Base-by-base conservation (phyloP, 1,139 yeast species). In the Saccharomyces pastorianus region DNA sequence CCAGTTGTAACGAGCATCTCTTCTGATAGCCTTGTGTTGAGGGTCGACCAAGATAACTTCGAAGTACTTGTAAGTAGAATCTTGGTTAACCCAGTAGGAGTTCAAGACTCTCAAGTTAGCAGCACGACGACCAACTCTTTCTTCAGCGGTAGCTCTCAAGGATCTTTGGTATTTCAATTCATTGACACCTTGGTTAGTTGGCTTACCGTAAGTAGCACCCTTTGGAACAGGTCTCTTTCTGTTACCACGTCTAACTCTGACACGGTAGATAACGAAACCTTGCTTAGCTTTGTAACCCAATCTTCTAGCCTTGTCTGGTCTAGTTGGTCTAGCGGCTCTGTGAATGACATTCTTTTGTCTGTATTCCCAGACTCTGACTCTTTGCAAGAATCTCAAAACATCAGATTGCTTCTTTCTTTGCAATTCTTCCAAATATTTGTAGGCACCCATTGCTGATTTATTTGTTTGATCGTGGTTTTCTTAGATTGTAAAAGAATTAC, bases 171-270 rank as follows among this genome's bases (percentile, higher is more conserved):
- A 91, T 84, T 93, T 93, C 83, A 93, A 88, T 80, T 93, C 97
- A 84, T 85, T 85, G 71, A 93, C 95, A 88, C 99, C 99, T 83
- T 89, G 96, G 96, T 93, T 93, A 83, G 99, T 93, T 85, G 99
- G 99, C 88, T 93, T 93, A 88, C 99, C 99, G 86, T 91, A 91
- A 76, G 98, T 93, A 73, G 97, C 98, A 88, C 99, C 99, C 93
- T 93, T 93, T 82, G 95, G 91, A 73, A 87, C 98, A 73, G 97
- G 98, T 83, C 96, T 89, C 96, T 93, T 93, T 86, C 99, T 91
- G 84, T 95, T 93, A 84, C 99, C 99, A 83, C 99, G 89, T 84
- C 98, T 90, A 73, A 93, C 99, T 82, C 99, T 90, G 78, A 91
- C 81, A 81, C 99, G 88, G 96, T 81, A 93, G 84, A 93, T 83